Conservation (phyloP, 495 filamentous ascomycete species). For the Xylaria palmicola region DNA sequence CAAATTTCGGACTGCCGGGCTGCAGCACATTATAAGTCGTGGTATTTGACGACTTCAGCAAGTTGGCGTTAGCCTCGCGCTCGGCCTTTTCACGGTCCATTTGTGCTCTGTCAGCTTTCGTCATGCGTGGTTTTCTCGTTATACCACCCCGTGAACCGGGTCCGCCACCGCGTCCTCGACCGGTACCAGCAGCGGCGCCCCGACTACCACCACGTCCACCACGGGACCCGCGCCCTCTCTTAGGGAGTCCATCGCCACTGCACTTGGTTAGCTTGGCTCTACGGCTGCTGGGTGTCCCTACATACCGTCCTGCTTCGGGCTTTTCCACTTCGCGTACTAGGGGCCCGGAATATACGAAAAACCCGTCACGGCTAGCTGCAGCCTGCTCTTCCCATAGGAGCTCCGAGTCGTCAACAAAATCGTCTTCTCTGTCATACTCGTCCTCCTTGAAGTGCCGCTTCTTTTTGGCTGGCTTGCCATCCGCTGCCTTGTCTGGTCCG, state of each 20-base stretch:
- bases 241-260: constrained; percentile 74
- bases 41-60: constrained; percentile 17
- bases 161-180: constrained; percentile 59
- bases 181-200: constrained; percentile 50
- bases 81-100: constrained; percentile 58
- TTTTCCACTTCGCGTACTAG: constrained; percentile 86
- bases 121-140: constrained; percentile 74
- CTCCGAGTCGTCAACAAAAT: constrained; percentile 96
- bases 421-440: constrained; percentile 94
- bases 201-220: constrained; percentile 56
- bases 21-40: constrained; percentile 32
- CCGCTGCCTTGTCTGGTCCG: constrained; percentile 52
- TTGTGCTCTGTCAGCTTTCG: constrained; percentile 78
- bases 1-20: constrained; percentile 30
- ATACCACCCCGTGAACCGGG: constrained; percentile 78
- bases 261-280: constrained; percentile 30
- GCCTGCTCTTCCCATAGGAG: constrained; percentile 94
- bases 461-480: constrained; percentile 62
- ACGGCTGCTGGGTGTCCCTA: constrained; percentile 30
- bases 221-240: constrained; percentile 67
- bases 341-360: constrained; percentile 85
- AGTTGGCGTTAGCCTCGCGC: constrained; percentile 33
- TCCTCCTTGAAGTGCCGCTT: constrained; percentile 88
- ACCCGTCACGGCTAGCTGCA: constrained; percentile 87
- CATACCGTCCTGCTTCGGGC: constrained; percentile 58